Base-by-base conservation (phyloP, 139 green algal species). In the Trebouxia sp. region DNA sequence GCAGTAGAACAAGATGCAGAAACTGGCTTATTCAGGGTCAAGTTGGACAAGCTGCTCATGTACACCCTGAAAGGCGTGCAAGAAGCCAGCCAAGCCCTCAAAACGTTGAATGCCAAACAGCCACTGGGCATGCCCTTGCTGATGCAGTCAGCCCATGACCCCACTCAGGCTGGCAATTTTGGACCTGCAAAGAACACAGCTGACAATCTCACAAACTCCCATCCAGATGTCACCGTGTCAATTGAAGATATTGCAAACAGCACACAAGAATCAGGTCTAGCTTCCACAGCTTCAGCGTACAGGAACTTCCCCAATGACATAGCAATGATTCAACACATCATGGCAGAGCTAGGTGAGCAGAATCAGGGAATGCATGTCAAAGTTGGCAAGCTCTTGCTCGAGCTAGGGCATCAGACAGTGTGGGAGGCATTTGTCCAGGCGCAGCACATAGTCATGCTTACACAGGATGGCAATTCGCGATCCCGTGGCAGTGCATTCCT, bases 401-500 rank as follows among this genome's bases (percentile, higher is more conserved):
- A 72, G 62, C 35, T 72, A 22, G 62, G 62, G 20, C 37, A 41
- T 35, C n/a, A 72, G 10, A 14, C 62, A 14, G 24, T 24, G 7
- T 72, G 62, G 62, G 6, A 30, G 5, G 37, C 62, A 7, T 72
- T 43, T 35, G 32, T 28, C 20, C 14, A 72, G 11, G 35, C 35
- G 6, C 32, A 72, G 20, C 7, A 26, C 62, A 72, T 35, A 39
- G 10, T 5, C 3, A 6, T 72, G 32, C 62, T 12, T 72, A 5
- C 9, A 41, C 5, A 15, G 37, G 32, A 72, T 45, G 62, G 62
- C 6, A 45, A 1, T 7, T 4, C 32, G 28, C 20, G 62, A 24
- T 72, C 62, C 37, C 62, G n/a, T 26, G 62, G 62, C 35, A 43
- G 62, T 30, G 37, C 62, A n/a, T 72, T 72, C 62, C 32, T 72